phyloP scores from a whole-genome alignment of 176 grass and related monocot species.

The Oryza australiensis region DNA sequence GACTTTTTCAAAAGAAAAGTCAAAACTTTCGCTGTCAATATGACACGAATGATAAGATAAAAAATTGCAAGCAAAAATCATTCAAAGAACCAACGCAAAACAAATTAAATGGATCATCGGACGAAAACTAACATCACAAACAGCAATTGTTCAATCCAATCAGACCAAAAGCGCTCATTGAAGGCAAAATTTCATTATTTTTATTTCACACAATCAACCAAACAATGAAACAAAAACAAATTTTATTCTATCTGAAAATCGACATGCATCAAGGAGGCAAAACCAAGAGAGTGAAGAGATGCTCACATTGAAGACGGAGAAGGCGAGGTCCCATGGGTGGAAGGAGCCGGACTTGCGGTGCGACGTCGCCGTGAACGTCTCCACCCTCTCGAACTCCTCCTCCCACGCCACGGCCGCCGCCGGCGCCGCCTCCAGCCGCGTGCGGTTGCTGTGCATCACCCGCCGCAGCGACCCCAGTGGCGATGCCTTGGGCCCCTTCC shows the following conservation, averaged over 20 bases:
- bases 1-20: constrained; percentile 48
- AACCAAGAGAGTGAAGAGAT: not conserved
- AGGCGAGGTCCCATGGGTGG: constrained; percentile 76
- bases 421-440: constrained; percentile 60
- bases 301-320: constrained; percentile 84
- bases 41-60: constrained; percentile 24
- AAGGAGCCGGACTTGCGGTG: constrained; percentile 66
- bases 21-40: constrained; percentile 49
- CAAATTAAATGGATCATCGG: not conserved
- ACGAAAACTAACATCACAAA: constrained; percentile 27
- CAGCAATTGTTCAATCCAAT: constrained; percentile 1
- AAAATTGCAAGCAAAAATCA: constrained; percentile 16
- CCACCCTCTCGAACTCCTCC: constrained; percentile 78
- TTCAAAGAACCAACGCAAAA: not conserved
- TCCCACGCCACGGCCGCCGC: constrained; percentile 57
- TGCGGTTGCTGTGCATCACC: constrained; percentile 68
- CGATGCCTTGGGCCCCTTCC: constrained; percentile 75
- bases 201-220: not conserved
- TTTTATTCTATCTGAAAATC: not conserved
- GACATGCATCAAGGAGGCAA: not conserved
- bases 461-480: constrained; percentile 62
- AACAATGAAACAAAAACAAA: not conserved
- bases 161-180: not conserved
- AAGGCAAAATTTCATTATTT: not conserved
- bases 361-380: constrained; percentile 50